Base-by-base conservation (phyloP, 306 rosid genomes). In the Casuarina equisetifolia region DNA sequence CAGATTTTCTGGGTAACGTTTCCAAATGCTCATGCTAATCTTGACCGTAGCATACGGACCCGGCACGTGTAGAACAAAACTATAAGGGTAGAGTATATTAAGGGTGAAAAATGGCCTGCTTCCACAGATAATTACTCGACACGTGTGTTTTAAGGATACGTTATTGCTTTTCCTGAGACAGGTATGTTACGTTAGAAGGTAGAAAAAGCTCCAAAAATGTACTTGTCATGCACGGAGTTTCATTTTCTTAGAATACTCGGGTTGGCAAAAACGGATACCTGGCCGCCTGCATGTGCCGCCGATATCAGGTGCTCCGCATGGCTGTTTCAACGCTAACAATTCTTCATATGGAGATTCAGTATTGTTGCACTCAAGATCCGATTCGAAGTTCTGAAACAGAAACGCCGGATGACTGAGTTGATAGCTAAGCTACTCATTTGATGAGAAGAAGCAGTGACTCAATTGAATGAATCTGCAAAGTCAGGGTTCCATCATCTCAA, bases 21-120 rank as follows among this genome's bases (percentile, higher is more conserved):
- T 61, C 42, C 74, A 45, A 57, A 50, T 50, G 9, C 53, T 62
- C 70, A 20, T 75, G 74, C 82, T 80, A 72, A 78, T 76, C 70
- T 84, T 89, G 86, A 83, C 92, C 76, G 1, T 16, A 43, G 68
- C 80, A 70, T 25, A 25, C 54, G 71, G 73, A 63, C 55, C 8
- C 11, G 74, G 58, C 91, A 85, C 87, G 86, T 76, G 84, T 81
- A 69, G 53, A 58, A 48, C 70, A 63, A 59, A 35, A 61, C 16
- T 42, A 32, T 2, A 45, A n/a, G 51, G 62, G 25, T 64, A 13
- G 64, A 52, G 38, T 46, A 16, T 25, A 64, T 57, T 38, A 48
- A 13, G 49, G 11, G 19, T 50, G 20, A 42, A n/a, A 43, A 17
- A 50, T 13, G 9, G 52, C 45, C 25, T 44, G 45, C 48, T 50